These are phyloP conservation scores for Eugenia klotzschiana DNA, from an alignment of 441 rosid genomes.

Conservation along the genomic window DNA sequence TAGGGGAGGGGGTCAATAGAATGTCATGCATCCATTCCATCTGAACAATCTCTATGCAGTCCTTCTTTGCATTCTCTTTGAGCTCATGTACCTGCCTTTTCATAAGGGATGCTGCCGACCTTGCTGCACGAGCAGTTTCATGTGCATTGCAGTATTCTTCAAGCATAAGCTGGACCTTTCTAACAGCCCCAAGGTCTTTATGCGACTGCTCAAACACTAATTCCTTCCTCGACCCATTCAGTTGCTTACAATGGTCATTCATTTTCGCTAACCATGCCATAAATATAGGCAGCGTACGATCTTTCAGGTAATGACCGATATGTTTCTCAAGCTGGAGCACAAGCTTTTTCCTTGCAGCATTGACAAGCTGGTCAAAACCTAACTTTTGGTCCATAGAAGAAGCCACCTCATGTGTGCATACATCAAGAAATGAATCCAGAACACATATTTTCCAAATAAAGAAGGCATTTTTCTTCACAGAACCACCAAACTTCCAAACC, in stretches of 20 bases:
- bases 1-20: slow-evolving; percentile 47
- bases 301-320: slow-evolving; percentile 51
- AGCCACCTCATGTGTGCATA: slow-evolving; percentile 73
- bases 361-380: slow-evolving; percentile 85
- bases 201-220: slow-evolving; percentile 27
- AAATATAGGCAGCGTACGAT: slow-evolving; percentile 52
- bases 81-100: slow-evolving; percentile 64
- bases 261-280: slow-evolving; percentile 59
- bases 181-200: slow-evolving; percentile 37
- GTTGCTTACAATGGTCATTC: slow-evolving; percentile 40
- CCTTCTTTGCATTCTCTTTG: slow-evolving; percentile 58
- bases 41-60: slow-evolving; percentile 72
- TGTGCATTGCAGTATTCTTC: slow-evolving; percentile 86
- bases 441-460: slow-evolving; percentile 86
- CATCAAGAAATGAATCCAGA: slow-evolving; percentile 78
- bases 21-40: slow-evolving; percentile 90
- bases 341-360: slow-evolving; percentile 67
- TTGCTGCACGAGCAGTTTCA: slow-evolving; percentile 85
- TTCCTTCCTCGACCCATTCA: slow-evolving; percentile 33
- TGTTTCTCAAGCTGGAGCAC: slow-evolving; percentile 71
- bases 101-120: slow-evolving; percentile 68
- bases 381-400: slow-evolving; percentile 65
- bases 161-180: slow-evolving; percentile 64
- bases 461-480: slow-evolving; percentile 50
- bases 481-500: slow-evolving; percentile 62